Evolutionary conservation across 2,329 filamentous ascomycete genomes (phyloP).

Genomic region (Cryphonectria radicalis): DNA sequence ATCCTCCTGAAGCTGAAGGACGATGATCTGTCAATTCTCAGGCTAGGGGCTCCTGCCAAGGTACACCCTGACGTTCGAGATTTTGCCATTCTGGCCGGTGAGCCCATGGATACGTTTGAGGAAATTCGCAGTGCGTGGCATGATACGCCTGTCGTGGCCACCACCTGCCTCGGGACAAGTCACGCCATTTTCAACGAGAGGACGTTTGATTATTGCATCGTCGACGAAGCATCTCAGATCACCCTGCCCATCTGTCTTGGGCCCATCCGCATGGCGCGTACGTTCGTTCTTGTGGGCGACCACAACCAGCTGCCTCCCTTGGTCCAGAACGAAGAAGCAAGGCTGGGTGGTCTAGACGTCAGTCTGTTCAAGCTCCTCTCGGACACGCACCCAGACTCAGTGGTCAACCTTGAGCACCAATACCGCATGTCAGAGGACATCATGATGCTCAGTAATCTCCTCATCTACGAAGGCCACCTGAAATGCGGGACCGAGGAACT

Average conservation of each 20-base stretch:
- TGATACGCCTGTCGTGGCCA: conserved; percentile 85
- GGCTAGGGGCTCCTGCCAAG: conserved; percentile 84
- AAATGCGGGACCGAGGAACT: conserved; percentile 85
- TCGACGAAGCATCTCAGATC: conserved; percentile 97
- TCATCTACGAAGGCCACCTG: conserved; percentile 90
- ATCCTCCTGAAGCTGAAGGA: conserved; percentile 89
- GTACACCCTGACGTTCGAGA: conserved; percentile 85
- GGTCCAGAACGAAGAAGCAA: conserved; percentile 88
- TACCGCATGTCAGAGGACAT: conserved; percentile 99
- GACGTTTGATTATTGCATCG: conserved; percentile 96
- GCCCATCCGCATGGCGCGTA: conserved; percentile 88
- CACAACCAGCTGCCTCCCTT: conserved; percentile 95
- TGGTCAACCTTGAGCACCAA: conserved; percentile 91
- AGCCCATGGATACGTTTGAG: conserved; percentile 76
- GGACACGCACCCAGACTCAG: conserved; percentile 82
- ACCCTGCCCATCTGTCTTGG: conserved; percentile 93
- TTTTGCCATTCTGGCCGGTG: conserved; percentile 79
- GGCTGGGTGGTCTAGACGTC: conserved; percentile 84
- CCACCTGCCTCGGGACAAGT: conserved; percentile 90
- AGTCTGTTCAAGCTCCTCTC: conserved; percentile 94
- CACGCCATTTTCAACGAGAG: conserved; percentile 88
- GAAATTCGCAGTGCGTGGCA: conserved; percentile 86
- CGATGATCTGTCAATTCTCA: conserved; percentile 76
- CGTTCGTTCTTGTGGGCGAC: conserved; percentile 94
- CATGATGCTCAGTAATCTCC: conserved; percentile 88